phyloP scores from a whole-genome alignment of 2,329 filamentous ascomycete species.

The Diplodia seriata region DNA sequence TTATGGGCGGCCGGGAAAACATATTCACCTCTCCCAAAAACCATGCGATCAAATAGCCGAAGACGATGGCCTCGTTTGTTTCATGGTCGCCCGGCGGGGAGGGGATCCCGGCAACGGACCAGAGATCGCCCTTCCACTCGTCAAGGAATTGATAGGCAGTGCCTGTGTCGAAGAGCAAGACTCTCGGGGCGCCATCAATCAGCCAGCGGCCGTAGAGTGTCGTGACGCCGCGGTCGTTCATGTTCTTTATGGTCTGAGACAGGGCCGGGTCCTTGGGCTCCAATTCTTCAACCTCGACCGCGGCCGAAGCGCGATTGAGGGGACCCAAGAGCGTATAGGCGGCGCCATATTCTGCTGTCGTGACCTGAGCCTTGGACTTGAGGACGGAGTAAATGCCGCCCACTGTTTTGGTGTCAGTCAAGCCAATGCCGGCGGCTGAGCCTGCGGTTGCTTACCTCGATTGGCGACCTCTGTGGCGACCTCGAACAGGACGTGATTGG shows the following conservation, averaged over 20 bases:
- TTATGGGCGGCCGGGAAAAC: constrained; percentile 37
- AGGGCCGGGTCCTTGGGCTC: constrained; percentile 82
- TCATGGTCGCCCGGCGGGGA: constrained; percentile 89
- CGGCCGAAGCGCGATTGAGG: constrained; percentile 90
- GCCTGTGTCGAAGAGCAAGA: constrained; percentile 92
- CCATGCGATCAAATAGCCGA: constrained; percentile 97
- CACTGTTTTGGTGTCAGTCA: constrained; percentile 60
- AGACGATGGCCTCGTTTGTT: constrained; percentile 96
- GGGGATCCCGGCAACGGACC: constrained; percentile 92
- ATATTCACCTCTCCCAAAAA: constrained; percentile 86
- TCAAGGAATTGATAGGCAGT: constrained; percentile 89
- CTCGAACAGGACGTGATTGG: constrained; percentile 96
- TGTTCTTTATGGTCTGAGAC: constrained; percentile 82
- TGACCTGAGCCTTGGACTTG: constrained; percentile 98
- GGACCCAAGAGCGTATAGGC: constrained; percentile 95
- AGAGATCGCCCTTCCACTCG: constrained; percentile 97
- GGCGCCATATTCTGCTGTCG: constrained; percentile 97
- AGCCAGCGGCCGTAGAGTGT: constrained; percentile 96
- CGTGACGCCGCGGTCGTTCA: constrained; percentile 89
- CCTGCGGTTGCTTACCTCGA: constrained; percentile 68
- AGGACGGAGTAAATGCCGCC: constrained; percentile 99
- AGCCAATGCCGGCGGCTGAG: constrained; percentile 36
- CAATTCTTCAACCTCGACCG: constrained; percentile 96
- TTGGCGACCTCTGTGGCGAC: constrained; percentile 97
- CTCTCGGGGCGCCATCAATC: constrained; percentile 93